phyloP scores from a whole-genome alignment of 2,329 filamentous ascomycete species.

The Malbranchea zuffiana region DNA sequence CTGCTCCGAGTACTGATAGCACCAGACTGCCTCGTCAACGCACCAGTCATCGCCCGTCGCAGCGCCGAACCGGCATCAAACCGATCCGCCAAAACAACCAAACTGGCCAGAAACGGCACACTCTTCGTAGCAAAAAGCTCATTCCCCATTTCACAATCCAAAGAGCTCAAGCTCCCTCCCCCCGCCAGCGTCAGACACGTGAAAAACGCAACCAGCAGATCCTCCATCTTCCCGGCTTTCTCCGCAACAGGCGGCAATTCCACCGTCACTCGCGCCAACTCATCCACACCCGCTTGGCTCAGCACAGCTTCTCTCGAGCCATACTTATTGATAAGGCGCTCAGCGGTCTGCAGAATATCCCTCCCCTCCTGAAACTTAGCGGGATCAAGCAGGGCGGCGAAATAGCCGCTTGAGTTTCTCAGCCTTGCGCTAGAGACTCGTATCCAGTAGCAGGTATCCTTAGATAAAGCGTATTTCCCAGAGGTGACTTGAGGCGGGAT shows the following conservation, averaged over 20 bases:
- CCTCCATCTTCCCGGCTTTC: constrained; percentile 2
- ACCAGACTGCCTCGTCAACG: neutral
- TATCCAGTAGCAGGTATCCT: constrained; percentile 20
- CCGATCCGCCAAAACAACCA: constrained; percentile 12
- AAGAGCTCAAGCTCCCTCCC: neutral
- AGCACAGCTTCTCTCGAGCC: constrained; percentile 6
- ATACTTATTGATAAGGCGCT: constrained; percentile 12
- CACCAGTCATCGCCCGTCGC: neutral
- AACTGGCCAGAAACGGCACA: constrained; percentile 11
- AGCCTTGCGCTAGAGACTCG: constrained; percentile 26
- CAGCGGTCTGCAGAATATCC: constrained; percentile 21
- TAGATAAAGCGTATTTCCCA: too few relatives aligned
- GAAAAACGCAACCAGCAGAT: constrained; percentile 11
- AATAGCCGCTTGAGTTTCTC: constrained; percentile 29
- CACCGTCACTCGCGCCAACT: constrained; percentile 20
- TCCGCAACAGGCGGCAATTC: constrained; percentile 24
- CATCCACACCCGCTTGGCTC: constrained; percentile 18
- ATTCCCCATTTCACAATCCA: too few relatives aligned
- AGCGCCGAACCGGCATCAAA: constrained; percentile 8
- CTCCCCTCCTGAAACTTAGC: constrained; percentile 34
- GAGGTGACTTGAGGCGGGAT: constrained; percentile 9
- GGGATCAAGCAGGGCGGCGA: constrained; percentile 31
- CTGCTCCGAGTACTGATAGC: too few relatives aligned
- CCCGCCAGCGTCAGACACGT: constrained; percentile 4
- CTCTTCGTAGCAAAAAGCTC: constrained; percentile 10